Conservation (phyloP, 208 protist species). For the Crithidia mellificae region DNA sequence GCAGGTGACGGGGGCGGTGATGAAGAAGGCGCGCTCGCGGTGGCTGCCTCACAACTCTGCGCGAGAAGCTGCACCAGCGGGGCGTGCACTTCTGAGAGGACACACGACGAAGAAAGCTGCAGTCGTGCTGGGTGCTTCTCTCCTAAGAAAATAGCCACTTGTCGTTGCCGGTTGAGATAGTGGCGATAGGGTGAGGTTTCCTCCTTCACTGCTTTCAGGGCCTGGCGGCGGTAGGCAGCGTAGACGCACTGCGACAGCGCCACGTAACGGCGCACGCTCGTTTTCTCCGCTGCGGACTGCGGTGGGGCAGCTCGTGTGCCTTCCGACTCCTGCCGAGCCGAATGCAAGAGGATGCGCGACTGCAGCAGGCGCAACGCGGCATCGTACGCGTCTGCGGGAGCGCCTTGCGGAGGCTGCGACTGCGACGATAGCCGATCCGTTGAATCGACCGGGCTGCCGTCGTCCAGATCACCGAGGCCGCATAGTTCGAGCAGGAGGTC, state of each 20-base stretch:
- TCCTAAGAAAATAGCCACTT: too few relatives aligned
- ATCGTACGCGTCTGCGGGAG: constrained; percentile 60
- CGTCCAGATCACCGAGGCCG: not conserved
- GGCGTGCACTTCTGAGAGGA: constrained; percentile 6
- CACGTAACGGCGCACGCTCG: constrained; percentile 6
- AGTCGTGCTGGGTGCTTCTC: too few relatives aligned
- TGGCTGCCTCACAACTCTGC: not conserved
- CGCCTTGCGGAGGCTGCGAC: not conserved
- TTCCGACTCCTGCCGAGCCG: not conserved
- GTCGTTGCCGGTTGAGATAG: constrained; percentile 7
- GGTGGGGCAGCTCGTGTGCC: too few relatives aligned
- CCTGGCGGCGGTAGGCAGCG: constrained; percentile 17
- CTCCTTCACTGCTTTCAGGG: constrained; percentile 11
- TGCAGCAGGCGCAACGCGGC: constrained; percentile 54
- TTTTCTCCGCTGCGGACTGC: not conserved
- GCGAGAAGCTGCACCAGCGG: constrained; percentile 16
- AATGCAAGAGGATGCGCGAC: constrained; percentile 27
- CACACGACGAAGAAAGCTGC: too few relatives aligned
- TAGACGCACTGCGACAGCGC: constrained; percentile 33
- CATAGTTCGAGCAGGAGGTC: constrained; percentile 44
- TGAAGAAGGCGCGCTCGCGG: not conserved
- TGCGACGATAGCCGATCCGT: too few relatives aligned
- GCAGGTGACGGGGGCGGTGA: not conserved
- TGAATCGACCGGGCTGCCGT: not conserved
- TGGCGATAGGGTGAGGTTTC: constrained; percentile 21